Evolutionary conservation across 2,329 filamentous ascomycete species (phyloP).

Genomic region (Botrytis galanthina): DNA sequence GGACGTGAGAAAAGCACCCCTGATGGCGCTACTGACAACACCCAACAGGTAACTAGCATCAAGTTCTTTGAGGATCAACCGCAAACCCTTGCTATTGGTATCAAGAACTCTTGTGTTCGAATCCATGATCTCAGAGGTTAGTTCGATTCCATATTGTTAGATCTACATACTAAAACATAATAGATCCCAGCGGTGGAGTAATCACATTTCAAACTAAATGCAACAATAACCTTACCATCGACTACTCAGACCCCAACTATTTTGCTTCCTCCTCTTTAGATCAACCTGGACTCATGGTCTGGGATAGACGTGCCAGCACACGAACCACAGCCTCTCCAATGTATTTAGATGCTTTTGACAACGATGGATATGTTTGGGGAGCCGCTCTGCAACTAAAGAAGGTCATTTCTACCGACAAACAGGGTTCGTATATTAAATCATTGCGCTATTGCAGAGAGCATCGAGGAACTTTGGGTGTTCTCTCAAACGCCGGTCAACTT

Average conservation of each 20-base stretch:
- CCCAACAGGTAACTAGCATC: constrained; percentile 74
- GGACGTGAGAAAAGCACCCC: neutral
- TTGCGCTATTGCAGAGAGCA: constrained; percentile 63
- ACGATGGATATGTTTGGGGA: constrained; percentile 62
- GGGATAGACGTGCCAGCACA: constrained; percentile 68
- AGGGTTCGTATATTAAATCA: constrained; percentile 58
- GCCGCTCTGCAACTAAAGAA: constrained; percentile 57
- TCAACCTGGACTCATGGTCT: constrained; percentile 71
- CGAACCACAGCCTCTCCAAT: constrained; percentile 51
- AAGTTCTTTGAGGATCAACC: constrained; percentile 79
- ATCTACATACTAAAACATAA: constrained; percentile 22
- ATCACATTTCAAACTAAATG: constrained; percentile 64
- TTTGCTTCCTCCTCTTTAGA: constrained; percentile 78
- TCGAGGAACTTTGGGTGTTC: constrained; percentile 57
- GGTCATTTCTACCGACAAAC: constrained; percentile 52
- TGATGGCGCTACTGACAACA: constrained; percentile 44
- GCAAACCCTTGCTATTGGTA: constrained; percentile 70
- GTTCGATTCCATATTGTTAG: constrained; percentile 20
- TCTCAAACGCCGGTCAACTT: constrained; percentile 62
- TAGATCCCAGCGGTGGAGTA: constrained; percentile 51
- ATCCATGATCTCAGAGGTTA: constrained; percentile 77
- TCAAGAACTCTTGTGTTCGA: constrained; percentile 71
- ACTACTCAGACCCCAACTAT: constrained; percentile 78
- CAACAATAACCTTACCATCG: constrained; percentile 72
- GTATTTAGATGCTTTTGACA: constrained; percentile 58